phyloP scores from a whole-genome alignment of 2,329 filamentous ascomycete genomes.

The Paradendryphiella salina region DNA sequence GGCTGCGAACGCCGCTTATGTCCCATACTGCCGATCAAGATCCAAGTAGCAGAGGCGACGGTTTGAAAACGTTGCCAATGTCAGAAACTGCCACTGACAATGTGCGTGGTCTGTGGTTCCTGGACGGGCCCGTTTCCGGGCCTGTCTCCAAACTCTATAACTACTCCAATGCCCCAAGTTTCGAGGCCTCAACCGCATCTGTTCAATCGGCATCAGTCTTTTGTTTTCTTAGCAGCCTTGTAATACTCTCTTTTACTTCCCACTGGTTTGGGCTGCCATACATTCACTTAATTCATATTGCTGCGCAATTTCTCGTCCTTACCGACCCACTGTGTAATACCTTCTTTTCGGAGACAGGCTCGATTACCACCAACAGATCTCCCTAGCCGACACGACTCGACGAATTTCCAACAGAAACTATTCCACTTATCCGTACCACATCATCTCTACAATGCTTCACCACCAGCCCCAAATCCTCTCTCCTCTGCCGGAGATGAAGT shows the following conservation, averaged over 20 bases:
- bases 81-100: constrained; percentile 47
- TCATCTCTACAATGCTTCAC: constrained; percentile 39
- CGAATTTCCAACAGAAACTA: constrained; percentile 12
- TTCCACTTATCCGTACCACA: constrained; percentile 43
- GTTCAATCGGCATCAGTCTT: constrained; percentile 47
- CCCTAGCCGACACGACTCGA: constrained; percentile 33
- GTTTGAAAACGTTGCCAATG: constrained; percentile 51
- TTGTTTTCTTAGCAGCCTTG: constrained; percentile 48
- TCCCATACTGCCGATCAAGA: constrained; percentile 44
- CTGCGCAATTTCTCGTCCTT: constrained; percentile 47
- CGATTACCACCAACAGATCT: constrained; percentile 54
- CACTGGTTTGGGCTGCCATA: constrained; percentile 59
- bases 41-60: constrained; percentile 42
- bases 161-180: constrained; percentile 43
- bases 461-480: constrained; percentile 47
- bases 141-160: constrained; percentile 42
- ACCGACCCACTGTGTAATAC: constrained; percentile 42
- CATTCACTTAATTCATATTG: constrained; percentile 55
- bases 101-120: constrained; percentile 39
- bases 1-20: constrained; percentile 34
- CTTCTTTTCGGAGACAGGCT: constrained; percentile 46
- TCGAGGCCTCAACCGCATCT: constrained; percentile 45
- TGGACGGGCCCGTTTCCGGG: constrained; percentile 35
- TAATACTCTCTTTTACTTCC: constrained; percentile 55
- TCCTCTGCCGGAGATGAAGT: constrained; percentile 45